Percentiles rank a stretch among this genome's conserved stretches.
phyloP scores from a whole-genome alignment of 306 rosid genomes.

The Albizia julibrissin region DNA sequence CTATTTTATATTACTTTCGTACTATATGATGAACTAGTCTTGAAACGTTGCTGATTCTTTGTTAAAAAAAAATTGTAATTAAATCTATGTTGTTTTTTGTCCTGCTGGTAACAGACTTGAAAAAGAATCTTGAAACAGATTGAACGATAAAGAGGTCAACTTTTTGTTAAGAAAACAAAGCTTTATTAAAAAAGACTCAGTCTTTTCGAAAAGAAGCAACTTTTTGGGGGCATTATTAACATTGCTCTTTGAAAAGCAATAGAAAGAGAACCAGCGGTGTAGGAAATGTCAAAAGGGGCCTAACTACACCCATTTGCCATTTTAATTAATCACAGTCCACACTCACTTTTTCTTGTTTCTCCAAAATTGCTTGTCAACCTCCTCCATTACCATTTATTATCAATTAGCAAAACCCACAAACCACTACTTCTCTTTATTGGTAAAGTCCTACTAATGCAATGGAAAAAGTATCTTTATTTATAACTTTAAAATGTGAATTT shows the following conservation, averaged over 20 bases:
- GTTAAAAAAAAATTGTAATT: background rate
- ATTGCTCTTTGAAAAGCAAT: background rate
- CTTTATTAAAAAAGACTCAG: background rate
- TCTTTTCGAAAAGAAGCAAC: background rate
- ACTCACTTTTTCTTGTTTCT: background rate
- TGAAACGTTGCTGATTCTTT: background rate
- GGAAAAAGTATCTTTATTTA: no score
- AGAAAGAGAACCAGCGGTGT: background rate
- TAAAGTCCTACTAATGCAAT: background rate
- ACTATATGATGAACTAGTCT: background rate
- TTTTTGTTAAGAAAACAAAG: background rate
- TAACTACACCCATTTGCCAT: background rate
- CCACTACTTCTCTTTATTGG: background rate
- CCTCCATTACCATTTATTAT: background rate
- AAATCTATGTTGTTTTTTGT: background rate
- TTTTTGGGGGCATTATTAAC: background rate
- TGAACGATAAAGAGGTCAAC: background rate
- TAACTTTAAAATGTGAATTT: no score
- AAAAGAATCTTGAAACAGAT: background rate
- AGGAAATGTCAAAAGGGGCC: constrained; percentile 1
- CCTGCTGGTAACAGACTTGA: background rate
- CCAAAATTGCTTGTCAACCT: background rate
- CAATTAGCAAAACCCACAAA: background rate
- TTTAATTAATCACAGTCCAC: background rate
- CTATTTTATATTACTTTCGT: background rate